Base-by-base conservation (phyloP, 2,329 filamentous ascomycete genomes). In the Exophiala sp. region DNA sequence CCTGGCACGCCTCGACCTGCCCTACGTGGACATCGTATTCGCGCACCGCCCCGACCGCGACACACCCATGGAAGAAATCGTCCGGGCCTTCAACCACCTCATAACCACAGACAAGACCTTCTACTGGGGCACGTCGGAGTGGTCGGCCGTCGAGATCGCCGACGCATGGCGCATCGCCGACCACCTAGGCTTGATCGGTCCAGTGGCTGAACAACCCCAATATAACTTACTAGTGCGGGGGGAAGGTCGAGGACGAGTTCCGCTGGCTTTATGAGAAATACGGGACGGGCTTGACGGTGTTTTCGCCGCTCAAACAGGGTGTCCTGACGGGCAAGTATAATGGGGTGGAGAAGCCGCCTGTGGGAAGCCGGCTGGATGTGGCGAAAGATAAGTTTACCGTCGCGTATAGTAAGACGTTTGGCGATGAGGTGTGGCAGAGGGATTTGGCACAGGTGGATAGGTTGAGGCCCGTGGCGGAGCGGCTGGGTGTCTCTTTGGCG, bases 111-210 rank as follows among this genome's bases (percentile, higher is more conserved):
- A 83, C 48, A 81, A 84, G 68, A 79, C 80, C 2, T 79, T 87
- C 57, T 85, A 86, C 71, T 85, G 82, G 81, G 82, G 81, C 43
- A 85, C 82, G 0, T 83, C 79, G 1, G 80, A 85, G 65, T 86
- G 82, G 82, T 76, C 73, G 56, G 78, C 81, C 30, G 78, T 81
- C 50, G 82, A 86, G 67, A 85, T 86, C 60, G 75, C 76, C 10
- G 73, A 79, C 58, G 82, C 83, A 0, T 80, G 77, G 71, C 70
- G 78, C 11, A 72, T 79, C 53, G 82, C 82, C 18, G 77, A 81
- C 55, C 73, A 73, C 48, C 73, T 85, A 3, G 73, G 75, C 14
- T 68, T 86, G 38, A 77, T 85, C 56, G 80, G 78, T 14, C 81
- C 80, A 10, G 52, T 82, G 23, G 77, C 82, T 70, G 81, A 86